Evolutionary conservation across 2,329 filamentous ascomycete species (phyloP).

Genomic region (Fusarium humuli): DNA sequence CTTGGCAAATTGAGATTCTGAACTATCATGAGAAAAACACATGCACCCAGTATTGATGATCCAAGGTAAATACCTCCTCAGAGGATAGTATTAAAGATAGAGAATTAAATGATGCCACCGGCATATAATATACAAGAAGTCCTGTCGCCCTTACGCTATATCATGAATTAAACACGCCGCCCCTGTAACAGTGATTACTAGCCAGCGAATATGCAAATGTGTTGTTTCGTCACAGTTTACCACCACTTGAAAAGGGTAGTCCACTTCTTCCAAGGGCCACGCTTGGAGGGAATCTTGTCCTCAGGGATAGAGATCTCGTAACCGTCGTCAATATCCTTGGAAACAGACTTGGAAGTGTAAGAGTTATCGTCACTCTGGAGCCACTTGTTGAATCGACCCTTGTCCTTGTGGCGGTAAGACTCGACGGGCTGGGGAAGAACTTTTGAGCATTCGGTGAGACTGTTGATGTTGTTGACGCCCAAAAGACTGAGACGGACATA

Average conservation of each 20-base stretch:
- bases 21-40: too few species aligned
- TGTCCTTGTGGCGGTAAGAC: constrained; percentile 35
- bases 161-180: constrained; percentile 18
- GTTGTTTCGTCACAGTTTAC: constrained; percentile 3
- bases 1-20: too few species aligned
- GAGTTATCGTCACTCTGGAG: constrained; percentile 45
- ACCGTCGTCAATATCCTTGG: constrained; percentile 41
- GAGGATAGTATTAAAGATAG: not conserved
- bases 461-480: constrained; percentile 68
- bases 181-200: not conserved
- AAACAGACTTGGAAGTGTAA: constrained; percentile 44
- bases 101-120: constrained; percentile 21
- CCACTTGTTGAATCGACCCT: constrained; percentile 44
- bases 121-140: constrained; percentile 16
- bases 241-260: constrained; percentile 27
- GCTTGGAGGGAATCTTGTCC: constrained; percentile 39
- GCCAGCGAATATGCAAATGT: not conserved
- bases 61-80: not conserved
- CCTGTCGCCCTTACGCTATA: constrained; percentile 9
- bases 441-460: constrained; percentile 65
- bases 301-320: constrained; percentile 39
- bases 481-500: constrained; percentile 67
- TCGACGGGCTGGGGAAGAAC: constrained; percentile 56
- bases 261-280: constrained; percentile 32
- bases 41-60: not conserved